These are phyloP conservation scores for Chalara sp. DNA, from an alignment of 2,329 filamentous ascomycete species.

Conservation along the genomic window DNA sequence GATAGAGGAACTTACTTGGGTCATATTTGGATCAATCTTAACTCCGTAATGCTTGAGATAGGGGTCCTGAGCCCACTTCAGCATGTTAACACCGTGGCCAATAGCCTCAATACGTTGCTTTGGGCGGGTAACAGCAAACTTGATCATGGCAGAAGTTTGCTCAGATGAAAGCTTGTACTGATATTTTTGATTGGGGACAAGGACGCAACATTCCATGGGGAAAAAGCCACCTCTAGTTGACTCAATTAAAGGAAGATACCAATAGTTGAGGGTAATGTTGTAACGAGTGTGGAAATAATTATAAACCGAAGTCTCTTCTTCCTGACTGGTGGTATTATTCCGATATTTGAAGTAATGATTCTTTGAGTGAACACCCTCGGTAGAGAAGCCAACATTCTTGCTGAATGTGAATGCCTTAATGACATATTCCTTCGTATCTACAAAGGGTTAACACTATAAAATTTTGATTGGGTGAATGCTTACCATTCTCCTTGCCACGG, in stretches of 20 bases:
- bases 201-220: conserved; percentile 53
- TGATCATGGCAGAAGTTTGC: conserved; percentile 80
- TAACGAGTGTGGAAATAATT: conserved; percentile 54
- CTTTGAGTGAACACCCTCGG: conserved; percentile 41
- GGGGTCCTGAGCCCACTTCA: conserved; percentile 63
- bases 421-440: conserved; percentile 42
- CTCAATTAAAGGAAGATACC: conserved; percentile 49
- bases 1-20: conserved; percentile 33
- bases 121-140: conserved; percentile 79
- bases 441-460: neutral
- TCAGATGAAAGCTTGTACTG: conserved; percentile 51
- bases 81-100: conserved; percentile 55
- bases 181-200: conserved; percentile 52
- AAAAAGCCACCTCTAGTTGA: conserved; percentile 48
- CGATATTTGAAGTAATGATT: conserved; percentile 49
- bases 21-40: conserved; percentile 56
- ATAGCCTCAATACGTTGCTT: conserved; percentile 62
- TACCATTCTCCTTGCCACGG: conserved; percentile 36
- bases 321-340: conserved; percentile 35
- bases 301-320: conserved; percentile 31
- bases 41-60: conserved; percentile 71
- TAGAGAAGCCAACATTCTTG: conserved; percentile 29
- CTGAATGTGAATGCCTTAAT: conserved; percentile 44
- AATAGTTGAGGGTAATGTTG: conserved; percentile 38
- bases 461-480: neutral